Evolutionary conservation across 2,329 filamentous ascomycete genomes (phyloP), one percentile per base, ranked within the genome.

Genomic region (Xylaria multiplex): DNA sequence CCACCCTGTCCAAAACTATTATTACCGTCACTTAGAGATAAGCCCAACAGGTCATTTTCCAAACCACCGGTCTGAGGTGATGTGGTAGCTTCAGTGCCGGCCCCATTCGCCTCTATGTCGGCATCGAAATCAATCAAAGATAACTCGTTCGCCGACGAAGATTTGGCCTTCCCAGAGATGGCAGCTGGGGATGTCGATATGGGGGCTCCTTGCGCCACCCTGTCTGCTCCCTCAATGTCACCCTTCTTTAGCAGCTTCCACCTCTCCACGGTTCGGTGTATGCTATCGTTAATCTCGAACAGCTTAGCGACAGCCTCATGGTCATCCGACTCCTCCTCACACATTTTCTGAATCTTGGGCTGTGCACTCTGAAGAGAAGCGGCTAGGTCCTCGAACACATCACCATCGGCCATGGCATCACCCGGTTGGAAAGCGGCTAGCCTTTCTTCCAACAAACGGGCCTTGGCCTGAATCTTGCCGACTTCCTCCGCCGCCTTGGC

Each of bases 261-360:
- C 70, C 96, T 85, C 80, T 98, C 93, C 62, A 98, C 93, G 1
- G 96, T 99, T 69, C 95, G 89, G 77, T 98, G 93, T 86, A 99
- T 99, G 81, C 94, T 97, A 79, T 99, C 96, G 77, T 99, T 99
- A 76, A 99, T 98, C 77, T 98, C 93, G 62, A 99, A 86, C 11
- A 99, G 84, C 80, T 97, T 97, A 49, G 93, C 92, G 6, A 99
- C 96, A 5, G 96, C 96, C 81, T 97, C 96, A 68, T 93, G 90
- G 76, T 99, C 96, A 68, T 98, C 95, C 11, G 94, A 97, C 77
- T 99, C 96, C 79, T 99, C 96, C 79, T 98, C 95, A 76, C 95
- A 98, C 95, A 99, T 99, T 81, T 93, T 97, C 78, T 98, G 95
- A 70, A 99, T 98, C 82, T 99, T 99, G 8, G 96, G 96, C 75